Percentiles rank a stretch among this genome's conserved stretches.
phyloP scores from a whole-genome alignment of 148 eudicot genomes.

The Rhododendron simsii region DNA sequence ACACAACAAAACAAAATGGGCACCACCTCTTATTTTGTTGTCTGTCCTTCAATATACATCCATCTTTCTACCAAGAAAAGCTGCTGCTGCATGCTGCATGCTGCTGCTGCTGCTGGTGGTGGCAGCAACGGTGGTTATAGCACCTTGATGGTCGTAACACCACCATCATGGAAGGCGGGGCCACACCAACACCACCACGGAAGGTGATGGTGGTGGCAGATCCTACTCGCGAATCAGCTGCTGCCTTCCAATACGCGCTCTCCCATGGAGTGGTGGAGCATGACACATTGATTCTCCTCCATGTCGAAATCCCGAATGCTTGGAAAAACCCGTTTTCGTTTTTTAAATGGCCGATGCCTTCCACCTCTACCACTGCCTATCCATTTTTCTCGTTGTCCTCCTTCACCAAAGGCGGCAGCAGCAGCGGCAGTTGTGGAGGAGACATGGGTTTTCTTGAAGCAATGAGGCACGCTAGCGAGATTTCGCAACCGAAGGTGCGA shows the following conservation, averaged over 20 bases:
- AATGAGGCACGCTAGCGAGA: constrained; percentile 47
- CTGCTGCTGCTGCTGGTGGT: background rate
- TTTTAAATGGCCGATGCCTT: constrained; percentile 22
- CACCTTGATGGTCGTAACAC: constrained; percentile 13
- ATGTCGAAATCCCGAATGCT: constrained; percentile 24
- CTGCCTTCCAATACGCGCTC: constrained; percentile 56
- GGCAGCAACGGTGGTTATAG: background rate
- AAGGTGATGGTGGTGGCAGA: constrained; percentile 66
- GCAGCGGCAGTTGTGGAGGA: constrained; percentile 17
- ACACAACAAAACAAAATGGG: constrained; percentile 3
- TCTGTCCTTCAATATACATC: too few species aligned
- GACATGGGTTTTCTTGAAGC: constrained; percentile 35
- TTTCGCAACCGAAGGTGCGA: constrained; percentile 29
- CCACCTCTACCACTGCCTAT: background rate
- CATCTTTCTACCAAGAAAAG: background rate
- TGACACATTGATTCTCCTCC: constrained; percentile 47
- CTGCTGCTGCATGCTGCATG: background rate
- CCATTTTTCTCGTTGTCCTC: background rate
- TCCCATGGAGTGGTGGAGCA: constrained; percentile 44
- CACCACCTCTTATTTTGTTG: background rate
- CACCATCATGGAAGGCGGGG: constrained; percentile 14
- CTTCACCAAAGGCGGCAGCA: background rate
- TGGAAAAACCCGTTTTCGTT: constrained; percentile 34
- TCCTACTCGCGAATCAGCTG: constrained; percentile 48
- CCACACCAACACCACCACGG: constrained; percentile 19